Evolutionary conservation across 1,284 basidiomycete genomes (phyloP).

Genomic region (Puccinia novopanici): DNA sequence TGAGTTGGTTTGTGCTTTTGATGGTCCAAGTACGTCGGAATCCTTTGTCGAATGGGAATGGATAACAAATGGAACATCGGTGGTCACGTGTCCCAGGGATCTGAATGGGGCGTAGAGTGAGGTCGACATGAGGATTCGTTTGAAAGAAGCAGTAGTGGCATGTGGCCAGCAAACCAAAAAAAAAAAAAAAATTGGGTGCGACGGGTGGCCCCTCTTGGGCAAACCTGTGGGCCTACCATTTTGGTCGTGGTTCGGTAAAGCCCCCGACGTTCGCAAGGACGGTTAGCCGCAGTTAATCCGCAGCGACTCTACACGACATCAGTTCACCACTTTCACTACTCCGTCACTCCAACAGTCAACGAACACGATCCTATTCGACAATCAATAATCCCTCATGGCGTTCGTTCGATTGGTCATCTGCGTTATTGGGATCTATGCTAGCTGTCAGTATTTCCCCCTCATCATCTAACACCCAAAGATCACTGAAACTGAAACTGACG

Average conservation of each 20-base stretch:
- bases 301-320: not conserved
- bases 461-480: not conserved
- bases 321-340: not conserved
- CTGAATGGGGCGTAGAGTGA: constrained; percentile 88
- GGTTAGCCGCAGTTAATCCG: not conserved
- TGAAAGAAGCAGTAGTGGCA: not conserved
- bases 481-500: not conserved
- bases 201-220: constrained; percentile 53
- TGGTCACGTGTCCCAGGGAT: constrained; percentile 87
- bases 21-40: constrained; percentile 66
- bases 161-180: not conserved
- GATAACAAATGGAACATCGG: constrained; percentile 83
- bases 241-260: not conserved
- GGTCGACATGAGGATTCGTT: constrained; percentile 18
- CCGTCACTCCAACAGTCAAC: not conserved
- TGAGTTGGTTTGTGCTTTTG: constrained; percentile 53
- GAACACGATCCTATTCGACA: not conserved
- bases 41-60: constrained; percentile 86
- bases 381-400: constrained; percentile 10
- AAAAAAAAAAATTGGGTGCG: not conserved
- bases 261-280: not conserved
- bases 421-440: constrained; percentile 41
- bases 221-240: not conserved
- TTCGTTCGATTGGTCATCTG: constrained; percentile 40
- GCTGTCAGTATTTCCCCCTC: constrained; percentile 23